Base-by-base conservation (phyloP, 2,329 filamentous ascomycete genomes). In the Fusarium sp. region DNA sequence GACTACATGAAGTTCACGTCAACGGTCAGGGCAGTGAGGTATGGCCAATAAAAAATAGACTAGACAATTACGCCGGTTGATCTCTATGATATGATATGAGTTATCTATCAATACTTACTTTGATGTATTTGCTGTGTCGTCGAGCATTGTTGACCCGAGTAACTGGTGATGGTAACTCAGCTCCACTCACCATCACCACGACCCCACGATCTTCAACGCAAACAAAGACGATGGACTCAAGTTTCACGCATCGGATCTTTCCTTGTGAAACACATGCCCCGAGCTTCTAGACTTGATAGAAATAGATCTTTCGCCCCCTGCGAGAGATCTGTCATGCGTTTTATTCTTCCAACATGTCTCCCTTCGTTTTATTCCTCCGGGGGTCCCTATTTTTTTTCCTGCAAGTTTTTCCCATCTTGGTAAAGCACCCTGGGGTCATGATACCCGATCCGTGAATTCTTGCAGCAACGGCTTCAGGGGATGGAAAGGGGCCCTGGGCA, bases 401-500 rank as follows among this genome's bases (percentile, higher is more conserved):
- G 54, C 57, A 54, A 46, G 20, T 31, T 14, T 61, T 40, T 58
- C 57, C 51, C 55, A 23, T 46, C 50, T 53, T 51, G 61, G 55
- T 44, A 64, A 69, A 55, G 51, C 58, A 49, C 14, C 44, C 44
- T 49, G 14, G 44, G 44, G 49, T 50, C 25, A 44, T 61, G 54
- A 65, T 74, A 62, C 70, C 66, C 62, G 59, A 67, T 67, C 60
- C 40, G 58, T 69, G 64, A 74, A 67, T 50, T 65, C 58, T 63
- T 70, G 68, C 68, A 73, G 64, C 59, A 64, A 64, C 49, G 51
- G 44, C 63, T 63, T 59, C 55, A 61, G 34, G 61, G 56, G 58
- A 62, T 8, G 23, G 58, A 53, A 61, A 53, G 57, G 57, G 25
- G 54, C 50, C 58, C 65, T 60, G 42, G 46, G 38, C 53, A 72